Evolutionary conservation across 1,284 basidiomycete genomes (phyloP).

Genomic region (Boletus nobilissimus): DNA sequence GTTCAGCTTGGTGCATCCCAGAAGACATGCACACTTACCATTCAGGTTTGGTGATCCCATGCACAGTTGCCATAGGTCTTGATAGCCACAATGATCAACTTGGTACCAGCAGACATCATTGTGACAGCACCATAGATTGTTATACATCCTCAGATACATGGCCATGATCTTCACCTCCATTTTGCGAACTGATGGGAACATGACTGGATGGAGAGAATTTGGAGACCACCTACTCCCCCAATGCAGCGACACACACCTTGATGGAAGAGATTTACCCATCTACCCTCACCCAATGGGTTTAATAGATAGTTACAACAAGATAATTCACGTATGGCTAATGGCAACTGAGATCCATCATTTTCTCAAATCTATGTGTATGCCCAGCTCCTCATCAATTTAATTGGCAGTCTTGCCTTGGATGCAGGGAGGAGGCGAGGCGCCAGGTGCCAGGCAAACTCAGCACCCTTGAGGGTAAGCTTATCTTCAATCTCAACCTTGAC

Average conservation of each 20-base stretch:
- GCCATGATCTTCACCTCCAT: constrained; percentile 98
- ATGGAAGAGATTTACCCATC: constrained; percentile 89
- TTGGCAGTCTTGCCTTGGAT: constrained; percentile 74
- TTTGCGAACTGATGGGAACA: constrained; percentile 94
- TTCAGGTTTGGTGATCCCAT: constrained; percentile 87
- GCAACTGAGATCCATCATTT: constrained; percentile 87
- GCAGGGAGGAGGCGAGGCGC: constrained; percentile 76
- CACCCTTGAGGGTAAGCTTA: constrained; percentile 74
- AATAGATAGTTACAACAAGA: neutral
- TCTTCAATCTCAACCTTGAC: constrained; percentile 73
- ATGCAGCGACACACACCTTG: constrained; percentile 75
- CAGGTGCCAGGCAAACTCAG: constrained; percentile 69
- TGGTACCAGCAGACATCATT: constrained; percentile 96
- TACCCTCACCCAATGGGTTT: constrained; percentile 40
- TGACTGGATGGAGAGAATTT: constrained; percentile 96
- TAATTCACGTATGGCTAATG: constrained; percentile 80
- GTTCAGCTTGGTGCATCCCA: neutral
- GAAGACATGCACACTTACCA: constrained; percentile 72
- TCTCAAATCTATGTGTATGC: constrained; percentile 66
- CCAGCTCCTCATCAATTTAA: constrained; percentile 78
- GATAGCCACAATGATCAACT: constrained; percentile 94
- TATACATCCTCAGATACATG: constrained; percentile 92
- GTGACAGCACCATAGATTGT: constrained; percentile 89
- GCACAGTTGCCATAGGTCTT: constrained; percentile 98
- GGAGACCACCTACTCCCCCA: constrained; percentile 77